Percentiles rank a stretch among this genome's conserved stretches.
Evolutionary conservation across 192 early-diverging fungal species (phyloP).

Genomic region (Cetraspora pellucida): DNA sequence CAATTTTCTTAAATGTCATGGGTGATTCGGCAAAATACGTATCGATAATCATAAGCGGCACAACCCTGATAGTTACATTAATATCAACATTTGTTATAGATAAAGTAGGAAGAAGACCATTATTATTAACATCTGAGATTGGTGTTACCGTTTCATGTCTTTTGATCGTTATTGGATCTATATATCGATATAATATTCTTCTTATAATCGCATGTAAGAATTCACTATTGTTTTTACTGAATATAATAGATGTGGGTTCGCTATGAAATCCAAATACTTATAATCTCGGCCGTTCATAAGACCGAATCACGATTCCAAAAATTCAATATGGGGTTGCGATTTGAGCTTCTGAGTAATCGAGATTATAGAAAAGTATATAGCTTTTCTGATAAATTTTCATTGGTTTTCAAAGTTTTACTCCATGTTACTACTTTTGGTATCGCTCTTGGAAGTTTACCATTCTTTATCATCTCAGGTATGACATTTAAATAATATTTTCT

Average conservation of each 20-base stretch:
- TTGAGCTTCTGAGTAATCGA: not conserved
- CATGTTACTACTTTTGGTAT: slow-evolving; percentile 80
- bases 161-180: not conserved
- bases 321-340: not conserved
- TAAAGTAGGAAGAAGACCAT: slow-evolving; percentile 64
- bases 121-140: slow-evolving; percentile 62
- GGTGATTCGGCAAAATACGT: slow-evolving; percentile 60
- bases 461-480: not conserved
- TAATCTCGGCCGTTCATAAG: not conserved
- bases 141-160: slow-evolving; percentile 62
- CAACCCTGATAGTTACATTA: slow-evolving; percentile 65
- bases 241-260: too few species aligned
- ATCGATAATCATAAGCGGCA: slow-evolving; percentile 56
- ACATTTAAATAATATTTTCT: not conserved
- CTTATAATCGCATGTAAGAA: not conserved
- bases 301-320: too few species aligned
- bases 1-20: slow-evolving; percentile 70
- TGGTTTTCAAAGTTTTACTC: slow-evolving; percentile 56
- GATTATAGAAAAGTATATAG: not conserved
- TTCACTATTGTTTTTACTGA: too few species aligned
- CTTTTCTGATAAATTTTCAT: not conserved
- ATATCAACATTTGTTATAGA: slow-evolving; percentile 66
- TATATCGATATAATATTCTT: not conserved
- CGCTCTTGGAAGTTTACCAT: slow-evolving; percentile 78
- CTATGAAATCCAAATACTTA: not conserved